Conservation (phyloP, 257 asterid species). For the Solanum chmielewskii region DNA sequence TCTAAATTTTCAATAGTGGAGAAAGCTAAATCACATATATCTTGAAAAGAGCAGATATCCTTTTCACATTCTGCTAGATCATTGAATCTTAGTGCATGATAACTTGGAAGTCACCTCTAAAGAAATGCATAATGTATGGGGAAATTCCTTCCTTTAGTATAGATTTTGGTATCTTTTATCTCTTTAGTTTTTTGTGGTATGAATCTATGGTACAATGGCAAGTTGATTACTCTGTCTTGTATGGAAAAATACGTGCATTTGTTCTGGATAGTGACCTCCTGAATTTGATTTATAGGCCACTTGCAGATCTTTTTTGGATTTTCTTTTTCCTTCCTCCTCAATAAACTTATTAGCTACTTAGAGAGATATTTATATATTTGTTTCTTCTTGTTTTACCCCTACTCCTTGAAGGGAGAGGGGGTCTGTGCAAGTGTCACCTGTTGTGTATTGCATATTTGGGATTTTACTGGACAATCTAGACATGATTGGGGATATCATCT, state of each 20-base stretch:
- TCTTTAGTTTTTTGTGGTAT: neutral
- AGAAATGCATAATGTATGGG: neutral
- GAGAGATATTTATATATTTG: neutral
- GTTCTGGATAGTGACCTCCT: neutral
- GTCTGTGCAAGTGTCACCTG: neutral
- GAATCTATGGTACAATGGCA: neutral
- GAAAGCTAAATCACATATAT: neutral
- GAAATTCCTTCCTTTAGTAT: neutral
- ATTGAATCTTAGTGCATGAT: neutral
- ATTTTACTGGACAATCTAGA: neutral
- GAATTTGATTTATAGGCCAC: neutral
- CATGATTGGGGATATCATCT: neutral
- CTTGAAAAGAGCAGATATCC: neutral
- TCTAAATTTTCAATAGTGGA: neutral
- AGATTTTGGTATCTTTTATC: neutral
- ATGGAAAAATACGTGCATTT: neutral
- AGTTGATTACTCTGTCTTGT: neutral
- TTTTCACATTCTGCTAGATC: neutral
- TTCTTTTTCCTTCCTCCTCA: neutral
- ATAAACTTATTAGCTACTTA: neutral
- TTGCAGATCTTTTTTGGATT: neutral
- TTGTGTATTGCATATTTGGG: neutral
- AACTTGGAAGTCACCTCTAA: neutral
- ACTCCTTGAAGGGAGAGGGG: neutral
- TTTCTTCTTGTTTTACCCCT: neutral